These are phyloP conservation scores for Hypomyces rosellus DNA, from an alignment of 2,329 filamentous ascomycete genomes.

Conservation along the genomic window DNA sequence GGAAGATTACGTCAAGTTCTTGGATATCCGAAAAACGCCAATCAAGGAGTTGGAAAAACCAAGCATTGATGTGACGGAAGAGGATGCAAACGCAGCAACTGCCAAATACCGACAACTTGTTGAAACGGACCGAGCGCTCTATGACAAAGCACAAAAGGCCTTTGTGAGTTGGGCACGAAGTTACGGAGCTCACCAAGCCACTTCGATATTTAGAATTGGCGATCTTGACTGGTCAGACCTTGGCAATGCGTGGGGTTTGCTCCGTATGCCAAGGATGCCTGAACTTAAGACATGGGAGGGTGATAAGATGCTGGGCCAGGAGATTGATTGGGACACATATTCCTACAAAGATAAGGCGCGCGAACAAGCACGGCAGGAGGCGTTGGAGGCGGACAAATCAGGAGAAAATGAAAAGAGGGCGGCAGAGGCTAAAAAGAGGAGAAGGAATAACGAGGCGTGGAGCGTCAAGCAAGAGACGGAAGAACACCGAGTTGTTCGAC, in stretches of 20 bases:
- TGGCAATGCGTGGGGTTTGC: slow-evolving; percentile 76
- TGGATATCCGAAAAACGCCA: slow-evolving; percentile 82
- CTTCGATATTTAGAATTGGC: slow-evolving; percentile 77
- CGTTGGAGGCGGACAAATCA: slow-evolving; percentile 44
- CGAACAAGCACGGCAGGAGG: slow-evolving; percentile 57
- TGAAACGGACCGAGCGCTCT: slow-evolving; percentile 48
- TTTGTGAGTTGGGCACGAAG: slow-evolving; percentile 92
- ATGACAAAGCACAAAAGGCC: slow-evolving; percentile 83
- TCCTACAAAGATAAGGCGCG: slow-evolving; percentile 66
- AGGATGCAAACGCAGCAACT: slow-evolving; percentile 53
- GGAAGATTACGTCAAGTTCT: slow-evolving; percentile 82
- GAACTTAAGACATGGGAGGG: slow-evolving; percentile 71
- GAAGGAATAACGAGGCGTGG: slow-evolving; percentile 63
- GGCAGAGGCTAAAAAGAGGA: slow-evolving; percentile 47
- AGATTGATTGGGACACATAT: slow-evolving; percentile 61
- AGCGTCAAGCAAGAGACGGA: slow-evolving; percentile 64
- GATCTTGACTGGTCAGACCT: slow-evolving; percentile 83
- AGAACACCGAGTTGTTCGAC: slow-evolving; percentile 53
- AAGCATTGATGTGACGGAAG: slow-evolving; percentile 48
- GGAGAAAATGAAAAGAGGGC: slow-evolving; percentile 31
- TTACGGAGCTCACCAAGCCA: slow-evolving; percentile 85
- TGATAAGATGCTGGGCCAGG: slow-evolving; percentile 56
- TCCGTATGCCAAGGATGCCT: slow-evolving; percentile 89
- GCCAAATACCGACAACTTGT: slow-evolving; percentile 56
- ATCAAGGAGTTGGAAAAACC: slow-evolving; percentile 58